Evolutionary conservation across 208 protist genomes (phyloP), one percentile per base, ranked within the genome.

Genomic region (Wallacemonas sp.): DNA sequence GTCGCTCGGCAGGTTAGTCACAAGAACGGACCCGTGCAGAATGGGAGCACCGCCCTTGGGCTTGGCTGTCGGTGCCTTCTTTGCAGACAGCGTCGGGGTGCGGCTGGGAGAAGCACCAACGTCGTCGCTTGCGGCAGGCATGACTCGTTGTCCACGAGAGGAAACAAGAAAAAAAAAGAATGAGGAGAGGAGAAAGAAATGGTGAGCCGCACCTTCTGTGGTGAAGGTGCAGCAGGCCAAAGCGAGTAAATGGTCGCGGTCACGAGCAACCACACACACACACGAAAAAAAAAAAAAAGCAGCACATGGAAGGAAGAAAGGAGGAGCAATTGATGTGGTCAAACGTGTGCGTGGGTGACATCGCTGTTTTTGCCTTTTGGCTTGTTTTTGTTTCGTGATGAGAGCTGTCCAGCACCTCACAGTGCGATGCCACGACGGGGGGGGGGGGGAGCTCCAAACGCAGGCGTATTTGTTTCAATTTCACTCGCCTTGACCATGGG

Each of bases 11-110:
- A 94, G 70, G 36, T 90, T 71, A 14, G 76, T 70, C 9, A 90
- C 31, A 12, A 91, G 75, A 34, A 94, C 77, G 30, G 80, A 89
- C 61, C 81, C 80, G 47, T 84, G 84, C 26, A 75, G 65, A 59
- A 91, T 79, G 26, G 76, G 58, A 14, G 68, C 72, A 38, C 71
- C n/a, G n/a, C n/a, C 65, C 36, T 75, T 77, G 22, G 30, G 19
- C 15, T 21, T n/a, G 11, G 28, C n/a, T 12, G 65, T 15, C 5
- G 53, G 6, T n/a, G 54, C 33, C 30, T 54, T 58, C 34, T 55
- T 72, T 22, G 45, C 56, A 3, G 24, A 15, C 38, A 11, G 31
- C 44, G 41, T 30, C 36, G 60, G 24, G 28, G 4, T 21, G 3
- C 38, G 56, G 3, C 9, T 47, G 31, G 56, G 22, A 22, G 56